Conservation (phyloP, 75 land plant species). For the Pinus tabuliformis region DNA sequence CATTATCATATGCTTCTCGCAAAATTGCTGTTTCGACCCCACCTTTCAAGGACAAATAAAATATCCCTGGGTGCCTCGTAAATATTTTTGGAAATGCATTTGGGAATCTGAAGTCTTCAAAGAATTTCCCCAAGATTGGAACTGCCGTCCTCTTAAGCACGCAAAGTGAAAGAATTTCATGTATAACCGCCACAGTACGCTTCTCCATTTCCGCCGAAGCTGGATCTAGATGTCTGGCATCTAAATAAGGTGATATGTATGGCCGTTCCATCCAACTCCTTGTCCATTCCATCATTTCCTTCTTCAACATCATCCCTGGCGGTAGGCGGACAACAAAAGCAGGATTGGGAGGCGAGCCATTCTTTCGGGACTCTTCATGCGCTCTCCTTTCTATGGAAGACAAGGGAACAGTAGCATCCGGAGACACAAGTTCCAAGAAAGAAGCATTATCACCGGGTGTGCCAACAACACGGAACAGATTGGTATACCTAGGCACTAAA, state of each 20-base stretch:
- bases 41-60: conserved; percentile 71
- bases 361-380: conserved; percentile 36
- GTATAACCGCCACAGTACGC: conserved; percentile 58
- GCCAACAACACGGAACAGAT: conserved; percentile 43
- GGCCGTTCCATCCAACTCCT: conserved; percentile 72
- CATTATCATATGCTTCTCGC: conserved; percentile 59
- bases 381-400: conserved; percentile 52
- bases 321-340: conserved; percentile 42
- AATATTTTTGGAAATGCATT: conserved; percentile 50
- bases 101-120: conserved; percentile 56
- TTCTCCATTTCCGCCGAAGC: conserved; percentile 74
- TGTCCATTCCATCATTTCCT: conserved; percentile 71
- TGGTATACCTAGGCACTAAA: conserved; percentile 41
- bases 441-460: conserved; percentile 18
- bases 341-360: conserved; percentile 43
- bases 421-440: conserved; percentile 53
- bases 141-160: conserved; percentile 49
- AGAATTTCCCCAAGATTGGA: conserved; percentile 52
- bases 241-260: conserved; percentile 68
- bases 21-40: conserved; percentile 61
- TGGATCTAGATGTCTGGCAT: conserved; percentile 30
- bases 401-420: conserved; percentile 52
- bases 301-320: conserved; percentile 50
- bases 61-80: conserved; percentile 74
- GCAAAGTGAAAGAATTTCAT: conserved; percentile 65